Evolutionary conservation across 345 rosid species (phyloP), one percentile per base, ranked within the genome.

Genomic region (Physaria fendleri): DNA sequence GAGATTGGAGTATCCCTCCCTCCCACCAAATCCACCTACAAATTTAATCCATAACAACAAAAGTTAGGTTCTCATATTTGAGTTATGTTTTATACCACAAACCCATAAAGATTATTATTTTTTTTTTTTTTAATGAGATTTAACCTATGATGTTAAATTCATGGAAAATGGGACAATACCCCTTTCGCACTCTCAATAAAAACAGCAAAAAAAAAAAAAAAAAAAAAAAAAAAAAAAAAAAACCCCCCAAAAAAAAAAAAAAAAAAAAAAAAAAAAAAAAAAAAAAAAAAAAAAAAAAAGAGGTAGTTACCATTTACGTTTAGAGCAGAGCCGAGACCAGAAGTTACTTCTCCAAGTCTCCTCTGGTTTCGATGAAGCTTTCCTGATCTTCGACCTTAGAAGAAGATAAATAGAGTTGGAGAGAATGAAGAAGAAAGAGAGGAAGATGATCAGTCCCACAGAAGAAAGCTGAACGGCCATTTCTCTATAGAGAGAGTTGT

Each of bases 321-420:
- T 0, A 95, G 87, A 8, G 90, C 85, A 63, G 64, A 70, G 64
- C 97, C 99, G 76, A 93, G 79, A 28, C 86, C 97, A 46, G 99
- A n/a, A 93, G 66, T 87, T 75, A 16, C 81, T 82, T 64, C 97
- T 80, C 97, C 99, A 93, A 33, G 84, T 62, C 56, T 42, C 68
- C 94, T 77, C 74, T 93, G 97, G 81, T 75, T 77, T 12, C 73
- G 15, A 0, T 97, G 99, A 60, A 93, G 82, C 69, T 34, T 80
- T 34, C 99, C 98, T 0, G 98, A 88, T 51, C 94, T 80, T 63
- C 86, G 97, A 30, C 97, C 95, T 78, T 88, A 93, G 45, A 81
- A 89, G 72, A 79, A 93, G 42, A 89, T n/a, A 77, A 71, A 93
- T 83, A 37, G 95, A 89, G 50, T 82, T 89, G 50, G 74, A 75